Percentiles rank a stretch among this genome's conserved stretches.
phyloP scores from a whole-genome alignment of 371 early-diverging fungal genomes.

The Coemansia sp. region DNA sequence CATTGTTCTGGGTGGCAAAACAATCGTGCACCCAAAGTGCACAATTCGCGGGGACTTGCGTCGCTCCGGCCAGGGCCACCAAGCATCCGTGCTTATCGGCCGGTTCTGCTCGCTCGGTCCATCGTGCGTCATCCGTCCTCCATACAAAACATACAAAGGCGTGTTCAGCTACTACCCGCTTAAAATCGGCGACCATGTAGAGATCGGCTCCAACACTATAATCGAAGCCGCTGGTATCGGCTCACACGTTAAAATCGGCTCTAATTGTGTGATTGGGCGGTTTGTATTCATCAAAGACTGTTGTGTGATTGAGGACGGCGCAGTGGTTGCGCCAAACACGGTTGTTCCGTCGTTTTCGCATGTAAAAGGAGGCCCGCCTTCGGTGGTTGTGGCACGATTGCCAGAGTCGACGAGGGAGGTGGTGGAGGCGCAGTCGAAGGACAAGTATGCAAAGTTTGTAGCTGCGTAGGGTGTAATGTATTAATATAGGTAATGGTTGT shows the following conservation, averaged over 20 bases:
- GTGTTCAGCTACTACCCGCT: slow-evolving; percentile 90
- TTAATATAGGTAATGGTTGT: not conserved
- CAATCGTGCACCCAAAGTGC: slow-evolving; percentile 87
- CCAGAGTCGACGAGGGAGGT: slow-evolving; percentile 84
- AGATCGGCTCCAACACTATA: slow-evolving; percentile 84
- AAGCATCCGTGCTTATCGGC: slow-evolving; percentile 87
- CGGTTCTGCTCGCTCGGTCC: slow-evolving; percentile 80
- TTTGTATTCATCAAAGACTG: slow-evolving; percentile 95
- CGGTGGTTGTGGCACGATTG: slow-evolving; percentile 69
- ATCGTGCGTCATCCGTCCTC: slow-evolving; percentile 84
- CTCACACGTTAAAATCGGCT: slow-evolving; percentile 84
- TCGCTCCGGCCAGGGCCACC: slow-evolving; percentile 79
- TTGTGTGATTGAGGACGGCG: slow-evolving; percentile 81
- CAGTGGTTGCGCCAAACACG: slow-evolving; percentile 88
- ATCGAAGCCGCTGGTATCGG: slow-evolving; percentile 94
- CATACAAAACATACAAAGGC: slow-evolving; percentile 93
- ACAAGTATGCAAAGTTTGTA: slow-evolving; percentile 70
- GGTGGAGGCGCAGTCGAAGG: slow-evolving; percentile 70
- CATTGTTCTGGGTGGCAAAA: slow-evolving; percentile 95
- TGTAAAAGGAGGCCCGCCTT: slow-evolving; percentile 38
- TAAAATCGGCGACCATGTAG: slow-evolving; percentile 91
- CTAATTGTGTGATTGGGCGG: slow-evolving; percentile 90
- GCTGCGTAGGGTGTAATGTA: not conserved
- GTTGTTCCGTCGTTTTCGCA: slow-evolving; percentile 89
- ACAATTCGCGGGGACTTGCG: slow-evolving; percentile 92